Evolutionary conservation across 352 stramenopile genomes (phyloP).

Genomic region (Pythium brassicae): DNA sequence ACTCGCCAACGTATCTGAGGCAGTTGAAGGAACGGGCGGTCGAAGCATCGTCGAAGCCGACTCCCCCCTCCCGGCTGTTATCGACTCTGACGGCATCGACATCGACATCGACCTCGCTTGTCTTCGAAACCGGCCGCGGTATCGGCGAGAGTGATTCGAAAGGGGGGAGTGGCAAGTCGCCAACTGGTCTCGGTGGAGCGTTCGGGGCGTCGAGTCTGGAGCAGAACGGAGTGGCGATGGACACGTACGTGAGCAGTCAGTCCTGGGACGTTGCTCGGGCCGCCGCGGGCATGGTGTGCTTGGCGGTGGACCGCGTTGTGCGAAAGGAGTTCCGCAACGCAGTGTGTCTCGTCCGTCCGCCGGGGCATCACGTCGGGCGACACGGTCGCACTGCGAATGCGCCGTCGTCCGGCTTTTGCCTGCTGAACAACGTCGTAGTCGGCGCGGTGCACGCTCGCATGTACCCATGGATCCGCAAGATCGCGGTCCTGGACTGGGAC

Average conservation of each 20-base stretch:
- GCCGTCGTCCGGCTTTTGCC: conserved; percentile 93
- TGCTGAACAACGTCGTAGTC: conserved; percentile 99
- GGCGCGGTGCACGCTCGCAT: conserved; percentile 95
- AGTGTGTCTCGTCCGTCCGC: conserved; percentile 86
- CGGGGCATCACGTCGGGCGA: conserved; percentile 90
- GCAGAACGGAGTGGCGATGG: conserved; percentile 63
- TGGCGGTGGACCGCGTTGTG: conserved; percentile 78
- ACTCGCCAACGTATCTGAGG: conserved; percentile 75
- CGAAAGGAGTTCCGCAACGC: conserved; percentile 77
- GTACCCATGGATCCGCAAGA: conserved; percentile 86
- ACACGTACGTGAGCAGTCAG: conserved; percentile 84
- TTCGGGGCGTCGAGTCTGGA: conserved; percentile 67
- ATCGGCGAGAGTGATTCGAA: conserved; percentile 43
- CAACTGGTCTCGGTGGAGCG: conserved; percentile 49
- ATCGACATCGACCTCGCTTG: conserved; percentile 38
- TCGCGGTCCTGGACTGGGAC: conserved; percentile 98
- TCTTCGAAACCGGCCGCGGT: conserved; percentile 77
- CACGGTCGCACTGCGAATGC: conserved; percentile 67
- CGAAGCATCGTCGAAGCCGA: conserved; percentile 39
- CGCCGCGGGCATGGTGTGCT: conserved; percentile 73
- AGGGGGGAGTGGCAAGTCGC: conserved; percentile 28
- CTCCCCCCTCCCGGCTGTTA: conserved; percentile 19
- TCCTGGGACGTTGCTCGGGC: conserved; percentile 82
- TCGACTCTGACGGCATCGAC: conserved; percentile 30
- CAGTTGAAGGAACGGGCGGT: conserved; percentile 64